Evolutionary conservation across 208 protist genomes (phyloP).

Genomic region (Leptomonas pyrrhocoris): DNA sequence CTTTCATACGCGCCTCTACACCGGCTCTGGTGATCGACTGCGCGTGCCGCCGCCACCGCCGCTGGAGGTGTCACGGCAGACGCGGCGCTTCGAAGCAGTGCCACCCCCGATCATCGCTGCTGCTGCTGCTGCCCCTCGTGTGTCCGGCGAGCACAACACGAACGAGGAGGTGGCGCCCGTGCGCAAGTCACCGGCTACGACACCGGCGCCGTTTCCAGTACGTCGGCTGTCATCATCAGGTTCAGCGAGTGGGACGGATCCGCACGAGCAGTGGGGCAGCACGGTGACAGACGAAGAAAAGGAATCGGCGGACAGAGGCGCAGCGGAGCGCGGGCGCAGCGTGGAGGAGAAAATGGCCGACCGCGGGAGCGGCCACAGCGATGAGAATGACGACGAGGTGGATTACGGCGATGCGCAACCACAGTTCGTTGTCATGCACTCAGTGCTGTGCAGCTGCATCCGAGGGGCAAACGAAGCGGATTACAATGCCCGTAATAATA

Average conservation of each 20-base stretch:
- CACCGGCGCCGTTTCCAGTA: background rate
- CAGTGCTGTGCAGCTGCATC: slow-evolving; percentile 47
- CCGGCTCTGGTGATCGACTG: background rate
- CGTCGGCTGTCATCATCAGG: background rate
- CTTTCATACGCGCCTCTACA: background rate
- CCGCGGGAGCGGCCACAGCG: background rate
- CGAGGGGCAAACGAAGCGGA: background rate
- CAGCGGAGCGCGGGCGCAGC: background rate
- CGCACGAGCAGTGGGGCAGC: background rate
- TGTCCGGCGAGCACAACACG: background rate
- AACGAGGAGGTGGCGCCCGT: background rate
- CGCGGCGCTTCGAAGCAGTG: background rate
- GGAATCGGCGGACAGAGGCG: background rate
- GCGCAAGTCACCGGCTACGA: background rate
- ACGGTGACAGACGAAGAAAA: background rate
- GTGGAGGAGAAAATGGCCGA: background rate
- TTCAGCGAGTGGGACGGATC: background rate
- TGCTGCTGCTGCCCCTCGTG: too few species aligned
- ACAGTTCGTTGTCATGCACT: slow-evolving; percentile 58
- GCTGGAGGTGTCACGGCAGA: slow-evolving; percentile 2
- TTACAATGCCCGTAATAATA: background rate
- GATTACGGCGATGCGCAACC: slow-evolving; percentile 20
- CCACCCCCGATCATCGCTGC: too few species aligned
- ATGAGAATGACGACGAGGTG: slow-evolving; percentile 41
- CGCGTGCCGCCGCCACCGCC: slow-evolving; percentile 8